Percentiles rank a stretch among this genome's conserved stretches.
phyloP scores from a whole-genome alignment of 805 yeast genomes.

The Suhomyces emberorum region DNA sequence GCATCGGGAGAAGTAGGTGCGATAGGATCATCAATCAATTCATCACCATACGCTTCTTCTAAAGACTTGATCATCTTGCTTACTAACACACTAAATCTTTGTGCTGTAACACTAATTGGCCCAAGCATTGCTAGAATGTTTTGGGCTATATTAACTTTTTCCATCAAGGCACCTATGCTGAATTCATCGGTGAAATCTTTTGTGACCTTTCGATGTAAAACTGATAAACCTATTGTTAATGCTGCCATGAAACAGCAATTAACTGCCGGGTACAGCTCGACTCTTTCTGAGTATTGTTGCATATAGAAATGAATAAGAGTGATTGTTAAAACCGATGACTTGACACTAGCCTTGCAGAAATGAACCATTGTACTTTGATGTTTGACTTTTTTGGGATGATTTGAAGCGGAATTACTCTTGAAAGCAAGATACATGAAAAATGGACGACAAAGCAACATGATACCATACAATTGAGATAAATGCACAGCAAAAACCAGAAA shows the following conservation, averaged over 20 bases:
- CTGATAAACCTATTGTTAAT: slow-evolving; percentile 29
- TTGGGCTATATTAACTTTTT: slow-evolving; percentile 9
- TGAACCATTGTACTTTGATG: slow-evolving; percentile 12
- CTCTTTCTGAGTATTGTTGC: slow-evolving; percentile 27
- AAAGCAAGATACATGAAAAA: slow-evolving; percentile 34
- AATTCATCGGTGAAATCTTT: slow-evolving; percentile 14
- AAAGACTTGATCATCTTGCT: slow-evolving; percentile 13
- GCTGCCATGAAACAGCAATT: slow-evolving; percentile 36
- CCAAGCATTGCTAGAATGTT: slow-evolving; percentile 10
- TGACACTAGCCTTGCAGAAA: slow-evolving; percentile 36
- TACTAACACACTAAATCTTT: slow-evolving; percentile 11
- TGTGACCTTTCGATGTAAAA: slow-evolving; percentile 17
- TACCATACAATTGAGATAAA: slow-evolving; percentile 33
- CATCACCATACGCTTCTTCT: slow-evolving; percentile 8
- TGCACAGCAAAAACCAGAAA: slow-evolving; percentile 30
- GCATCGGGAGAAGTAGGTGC: neutral
- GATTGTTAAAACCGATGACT: slow-evolving; percentile 33
- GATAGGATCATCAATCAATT: neutral
- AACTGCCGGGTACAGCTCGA: slow-evolving; percentile 32
- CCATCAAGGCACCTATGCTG: slow-evolving; percentile 9
- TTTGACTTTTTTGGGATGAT: slow-evolving; percentile 10
- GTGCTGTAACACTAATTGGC: slow-evolving; percentile 11
- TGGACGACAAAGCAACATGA: slow-evolving; percentile 39
- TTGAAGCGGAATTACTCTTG: neutral
- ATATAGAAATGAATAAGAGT: slow-evolving; percentile 26